Base-by-base conservation (phyloP, 2,329 filamentous ascomycete genomes). In the Fusarium sambucinum region DNA sequence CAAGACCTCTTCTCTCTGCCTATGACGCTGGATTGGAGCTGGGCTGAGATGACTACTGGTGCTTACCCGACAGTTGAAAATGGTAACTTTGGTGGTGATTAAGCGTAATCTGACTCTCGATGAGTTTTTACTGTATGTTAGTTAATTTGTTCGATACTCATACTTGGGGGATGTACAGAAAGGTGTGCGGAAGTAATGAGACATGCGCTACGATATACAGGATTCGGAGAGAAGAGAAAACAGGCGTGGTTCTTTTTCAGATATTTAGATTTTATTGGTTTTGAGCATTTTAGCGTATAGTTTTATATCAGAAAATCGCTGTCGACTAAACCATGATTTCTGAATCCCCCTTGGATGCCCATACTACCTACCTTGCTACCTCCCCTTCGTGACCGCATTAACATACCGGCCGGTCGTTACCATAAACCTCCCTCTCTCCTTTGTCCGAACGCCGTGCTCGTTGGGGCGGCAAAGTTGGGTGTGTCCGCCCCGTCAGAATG, bases 1-100 rank as follows among this genome's bases (percentile, higher is more conserved):
- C 93, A 95, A 73, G 96, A 98, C 79, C 80, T 98, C 27, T 99
- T 96, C 89, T 92, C 95, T 77, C 90, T 98, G 87, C 94, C 95
- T 2, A 97, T 97, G 90, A 96, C 93, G 4, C 85, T 98, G 23
- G 95, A 98, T 76, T 97, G 94, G 94, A 93, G 87, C 74, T 90
- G 87, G 86, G 87, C 87, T 2, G 88, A 90, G 77, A 89, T 90
- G 83, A 89, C 86, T 32, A 87, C 87, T n/a, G 88, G 87, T 12
- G 83, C 84, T 4, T 90, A 90, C 70, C 87, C 88, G 13, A 85
- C 85, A 27, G 88, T 90, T 40, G 88, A 90, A 74, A 90, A 90
- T 66, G 87, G 87, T 8, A 85, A 83, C 60, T 85, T 84, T 73
- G 80, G 78, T 7, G 63, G 69, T 16, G 66, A 58, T 23, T 50